Percentiles rank a stretch among this genome's conserved stretches.
These are phyloP conservation scores for Dryas octopetala DNA, from an alignment of 306 rosid species.

Conservation along the genomic window DNA sequence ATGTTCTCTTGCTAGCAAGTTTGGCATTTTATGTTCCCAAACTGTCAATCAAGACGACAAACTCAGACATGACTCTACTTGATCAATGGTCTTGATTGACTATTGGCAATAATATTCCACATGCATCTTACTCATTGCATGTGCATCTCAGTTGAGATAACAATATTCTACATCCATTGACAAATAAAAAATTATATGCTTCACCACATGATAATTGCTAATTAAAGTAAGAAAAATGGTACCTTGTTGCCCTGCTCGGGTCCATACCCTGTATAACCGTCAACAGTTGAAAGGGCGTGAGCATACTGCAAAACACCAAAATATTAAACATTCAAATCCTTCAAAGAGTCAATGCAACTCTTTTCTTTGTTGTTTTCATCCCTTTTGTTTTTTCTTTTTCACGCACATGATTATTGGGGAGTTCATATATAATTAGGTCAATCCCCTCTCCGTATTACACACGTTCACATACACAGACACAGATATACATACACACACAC, in stretches of 20 bases:
- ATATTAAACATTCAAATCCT: constrained; percentile 9
- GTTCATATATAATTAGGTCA: too few relatives aligned
- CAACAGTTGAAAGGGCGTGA: constrained; percentile 56
- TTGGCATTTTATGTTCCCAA: neutral
- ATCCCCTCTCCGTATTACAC: too few relatives aligned
- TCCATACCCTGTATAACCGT: constrained; percentile 73
- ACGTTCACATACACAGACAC: too few relatives aligned
- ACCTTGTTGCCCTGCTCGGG: constrained; percentile 84
- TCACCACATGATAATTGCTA: neutral
- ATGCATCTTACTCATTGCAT: too few relatives aligned
- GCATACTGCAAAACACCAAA: constrained; percentile 52
- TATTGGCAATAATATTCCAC: too few relatives aligned
- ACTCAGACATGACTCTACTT: too few relatives aligned
- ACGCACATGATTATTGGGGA: too few relatives aligned
- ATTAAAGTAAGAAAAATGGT: constrained; percentile 22
- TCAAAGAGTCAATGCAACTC: constrained; percentile 9
- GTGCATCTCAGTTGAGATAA: neutral
- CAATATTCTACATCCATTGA: neutral
- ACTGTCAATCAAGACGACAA: neutral
- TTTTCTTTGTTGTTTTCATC: neutral
- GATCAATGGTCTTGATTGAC: too few relatives aligned
- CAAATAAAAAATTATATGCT: neutral
- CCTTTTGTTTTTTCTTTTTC: too few relatives aligned
- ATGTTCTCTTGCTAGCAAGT: too few relatives aligned
- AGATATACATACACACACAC: neutral